Evolutionary conservation across 768 basidiomycete genomes (phyloP).

Genomic region (Leccinum boreale): DNA sequence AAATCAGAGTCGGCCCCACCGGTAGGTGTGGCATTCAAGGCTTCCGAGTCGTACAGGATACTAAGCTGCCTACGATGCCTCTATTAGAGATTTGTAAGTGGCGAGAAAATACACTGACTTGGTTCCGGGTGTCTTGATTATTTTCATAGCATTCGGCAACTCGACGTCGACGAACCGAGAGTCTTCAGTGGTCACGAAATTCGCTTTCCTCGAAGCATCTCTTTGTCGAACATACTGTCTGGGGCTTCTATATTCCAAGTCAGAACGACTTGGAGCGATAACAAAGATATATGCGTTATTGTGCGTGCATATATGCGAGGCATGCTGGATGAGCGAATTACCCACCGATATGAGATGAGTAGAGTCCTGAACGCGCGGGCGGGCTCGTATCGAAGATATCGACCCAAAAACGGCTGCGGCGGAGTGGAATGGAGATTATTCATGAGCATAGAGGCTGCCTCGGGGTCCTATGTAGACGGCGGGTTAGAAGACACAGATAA

Average conservation of each 20-base stretch:
- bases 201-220: constrained; percentile 12
- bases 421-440: constrained; percentile 51
- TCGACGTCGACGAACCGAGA: constrained; percentile 40
- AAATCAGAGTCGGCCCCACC: constrained; percentile 28
- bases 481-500: not conserved
- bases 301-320: constrained; percentile 13
- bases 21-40: constrained; percentile 25
- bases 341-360: constrained; percentile 70
- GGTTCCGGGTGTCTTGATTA: constrained; percentile 49
- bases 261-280: constrained; percentile 2
- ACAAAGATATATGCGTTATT: constrained; percentile 22
- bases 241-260: constrained; percentile 14
- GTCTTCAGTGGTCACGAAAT: constrained; percentile 12
- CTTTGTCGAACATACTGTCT: constrained; percentile 21
- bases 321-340: not conserved
- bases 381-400: constrained; percentile 71
- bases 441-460: constrained; percentile 56
- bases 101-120: constrained; percentile 40
- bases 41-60: constrained; percentile 56
- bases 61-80: constrained; percentile 33
- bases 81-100: not conserved
- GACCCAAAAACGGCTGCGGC: constrained; percentile 67
- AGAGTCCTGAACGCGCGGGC: constrained; percentile 75
- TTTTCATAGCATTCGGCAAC: constrained; percentile 58
- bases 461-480: constrained; percentile 43